These are phyloP conservation scores for Galerina marginata DNA, from an alignment of 768 basidiomycete genomes.

Conservation along the genomic window DNA sequence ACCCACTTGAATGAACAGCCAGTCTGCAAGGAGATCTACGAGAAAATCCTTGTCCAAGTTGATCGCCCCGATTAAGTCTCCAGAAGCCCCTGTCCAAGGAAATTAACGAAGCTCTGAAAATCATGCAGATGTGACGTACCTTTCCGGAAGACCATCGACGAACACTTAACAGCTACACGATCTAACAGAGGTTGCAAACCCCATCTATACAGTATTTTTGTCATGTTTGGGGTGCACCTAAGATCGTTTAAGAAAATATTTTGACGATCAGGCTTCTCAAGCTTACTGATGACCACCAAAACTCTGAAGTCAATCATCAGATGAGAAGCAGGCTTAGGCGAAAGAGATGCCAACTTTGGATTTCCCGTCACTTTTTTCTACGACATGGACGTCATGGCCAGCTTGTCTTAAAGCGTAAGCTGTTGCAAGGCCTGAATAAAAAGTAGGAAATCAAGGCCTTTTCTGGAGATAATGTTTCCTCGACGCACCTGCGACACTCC, in stretches of 20 bases:
- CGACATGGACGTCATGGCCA: conserved; percentile 60
- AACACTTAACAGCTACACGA: conserved; percentile 39
- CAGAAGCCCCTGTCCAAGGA: conserved; percentile 44
- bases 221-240: conserved; percentile 59
- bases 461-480: neutral
- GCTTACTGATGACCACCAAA: conserved; percentile 13
- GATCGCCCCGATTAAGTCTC: conserved; percentile 48
- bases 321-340: no score
- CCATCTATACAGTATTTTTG: conserved; percentile 59
- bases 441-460: neutral
- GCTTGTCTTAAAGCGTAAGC: conserved; percentile 17
- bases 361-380: conserved; percentile 46
- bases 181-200: conserved; percentile 51
- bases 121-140: neutral
- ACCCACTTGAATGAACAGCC: conserved; percentile 46
- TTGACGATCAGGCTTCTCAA: neutral
- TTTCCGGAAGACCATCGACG: conserved; percentile 28
- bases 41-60: conserved; percentile 40
- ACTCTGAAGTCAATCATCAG: conserved; percentile 11
- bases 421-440: conserved; percentile 11
- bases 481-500: conserved; percentile 44
- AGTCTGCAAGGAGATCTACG: conserved; percentile 40
- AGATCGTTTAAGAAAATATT: neutral
- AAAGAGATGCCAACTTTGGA: conserved; percentile 6
- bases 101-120: neutral